Conservation (phyloP, 2,329 filamentous ascomycete genomes). For the Parastagonospora nodorum region DNA sequence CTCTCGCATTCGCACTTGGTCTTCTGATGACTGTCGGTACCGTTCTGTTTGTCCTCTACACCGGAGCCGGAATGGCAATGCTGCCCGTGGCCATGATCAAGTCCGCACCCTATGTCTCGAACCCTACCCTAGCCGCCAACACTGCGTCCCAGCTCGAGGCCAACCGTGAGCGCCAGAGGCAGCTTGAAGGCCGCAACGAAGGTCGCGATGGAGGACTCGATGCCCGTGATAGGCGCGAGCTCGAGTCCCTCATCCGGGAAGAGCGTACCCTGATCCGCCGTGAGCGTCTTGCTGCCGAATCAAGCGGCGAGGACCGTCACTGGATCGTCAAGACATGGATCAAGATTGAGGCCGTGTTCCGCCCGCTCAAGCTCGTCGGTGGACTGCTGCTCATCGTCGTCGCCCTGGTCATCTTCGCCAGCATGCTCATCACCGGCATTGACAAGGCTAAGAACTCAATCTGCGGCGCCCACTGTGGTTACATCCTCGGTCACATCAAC, state of each 20-base stretch:
- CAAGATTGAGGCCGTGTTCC: constrained; percentile 79
- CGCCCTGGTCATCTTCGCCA: constrained; percentile 78
- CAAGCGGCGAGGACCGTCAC: constrained; percentile 75
- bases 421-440: constrained; percentile 93
- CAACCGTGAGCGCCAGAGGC: constrained; percentile 89
- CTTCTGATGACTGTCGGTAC: constrained; percentile 88
- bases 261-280: constrained; percentile 91
- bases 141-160: constrained; percentile 81
- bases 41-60: constrained; percentile 85
- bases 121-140: constrained; percentile 74
- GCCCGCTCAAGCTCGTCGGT: constrained; percentile 85
- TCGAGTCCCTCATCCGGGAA: constrained; percentile 85
- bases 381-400: constrained; percentile 78
- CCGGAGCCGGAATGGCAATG: constrained; percentile 83
- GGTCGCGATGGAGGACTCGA: constrained; percentile 77
- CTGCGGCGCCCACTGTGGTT: constrained; percentile 89
- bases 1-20: constrained; percentile 86
- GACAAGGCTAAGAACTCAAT: constrained; percentile 96
- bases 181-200: constrained; percentile 83
- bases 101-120: constrained; percentile 83
- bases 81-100: constrained; percentile 92
- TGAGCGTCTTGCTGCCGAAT: constrained; percentile 83
- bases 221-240: constrained; percentile 83
- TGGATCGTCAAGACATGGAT: constrained; percentile 76
- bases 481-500: constrained; percentile 84